A percentile compares a stretch with the other conserved stretches of the same genome.
Evolutionary conservation across 768 basidiomycete genomes (phyloP).

Genomic region (Panaeolus papilionaceus): DNA sequence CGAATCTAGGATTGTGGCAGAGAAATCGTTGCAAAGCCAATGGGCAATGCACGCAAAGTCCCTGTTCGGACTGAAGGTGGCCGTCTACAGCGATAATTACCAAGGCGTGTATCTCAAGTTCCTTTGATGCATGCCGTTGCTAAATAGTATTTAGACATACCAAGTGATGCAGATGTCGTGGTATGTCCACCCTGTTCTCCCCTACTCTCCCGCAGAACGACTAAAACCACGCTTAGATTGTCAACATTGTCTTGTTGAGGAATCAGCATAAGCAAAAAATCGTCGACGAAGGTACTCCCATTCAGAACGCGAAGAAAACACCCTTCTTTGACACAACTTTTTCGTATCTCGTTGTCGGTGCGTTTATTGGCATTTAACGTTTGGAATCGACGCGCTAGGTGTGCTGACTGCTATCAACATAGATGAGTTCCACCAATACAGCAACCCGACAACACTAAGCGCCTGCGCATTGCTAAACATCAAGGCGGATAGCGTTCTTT

Average conservation of each 20-base stretch:
- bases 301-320: neutral
- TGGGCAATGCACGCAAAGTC: neutral
- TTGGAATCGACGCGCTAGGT: too few relatives aligned
- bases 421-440: conserved; percentile 23
- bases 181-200: neutral
- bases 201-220: neutral
- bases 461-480: conserved; percentile 18
- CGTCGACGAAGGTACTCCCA: neutral
- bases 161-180: conserved; percentile 11
- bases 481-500: conserved; percentile 19
- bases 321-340: neutral
- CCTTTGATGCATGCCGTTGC: neutral
- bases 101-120: neutral
- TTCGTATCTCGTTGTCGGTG: conserved; percentile 7
- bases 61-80: neutral
- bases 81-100: neutral
- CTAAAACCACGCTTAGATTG: neutral
- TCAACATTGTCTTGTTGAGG: conserved; percentile 1
- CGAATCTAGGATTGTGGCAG: neutral
- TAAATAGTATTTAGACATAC: neutral
- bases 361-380: neutral
- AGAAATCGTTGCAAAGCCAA: neutral
- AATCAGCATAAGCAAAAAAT: conserved; percentile 9
- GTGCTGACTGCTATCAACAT: neutral
- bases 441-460: conserved; percentile 20